Evolutionary conservation across 225 moss, liverwort and hornwort species (phyloP).

Genomic region (Pseudoscleropodium purum): DNA sequence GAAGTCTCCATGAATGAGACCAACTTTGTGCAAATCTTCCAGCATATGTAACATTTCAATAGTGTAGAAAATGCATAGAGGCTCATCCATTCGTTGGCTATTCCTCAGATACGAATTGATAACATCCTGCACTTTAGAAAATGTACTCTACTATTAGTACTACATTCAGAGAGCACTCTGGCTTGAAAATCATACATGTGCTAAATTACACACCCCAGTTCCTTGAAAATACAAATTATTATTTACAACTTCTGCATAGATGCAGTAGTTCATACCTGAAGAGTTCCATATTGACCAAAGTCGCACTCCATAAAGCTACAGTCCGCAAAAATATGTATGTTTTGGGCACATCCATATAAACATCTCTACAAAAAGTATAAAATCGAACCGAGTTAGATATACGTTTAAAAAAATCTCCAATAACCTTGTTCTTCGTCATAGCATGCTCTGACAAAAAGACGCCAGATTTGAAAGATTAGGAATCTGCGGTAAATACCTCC

Average conservation of each 20-base stretch:
- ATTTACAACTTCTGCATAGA: background rate
- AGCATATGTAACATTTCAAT: constrained; percentile 86
- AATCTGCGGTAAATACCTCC: constrained; percentile 33
- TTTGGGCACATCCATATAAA: constrained; percentile 62
- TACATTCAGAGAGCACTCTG: background rate
- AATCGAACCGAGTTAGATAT: background rate
- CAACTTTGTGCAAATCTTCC: constrained; percentile 74
- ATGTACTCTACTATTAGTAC: background rate
- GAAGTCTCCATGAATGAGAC: constrained; percentile 96
- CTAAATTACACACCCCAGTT: background rate
- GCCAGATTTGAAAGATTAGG: background rate
- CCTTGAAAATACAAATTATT: background rate
- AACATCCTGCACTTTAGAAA: constrained; percentile 61
- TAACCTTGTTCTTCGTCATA: background rate
- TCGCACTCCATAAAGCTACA: constrained; percentile 93
- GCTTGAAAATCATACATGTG: background rate
- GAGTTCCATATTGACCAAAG: constrained; percentile 78
- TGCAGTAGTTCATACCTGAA: constrained; percentile 53
- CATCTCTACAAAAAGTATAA: constrained; percentile 42
- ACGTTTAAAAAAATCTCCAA: too few relatives aligned
- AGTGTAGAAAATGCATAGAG: constrained; percentile 79
- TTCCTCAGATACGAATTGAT: constrained; percentile 65
- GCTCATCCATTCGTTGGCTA: constrained; percentile 83
- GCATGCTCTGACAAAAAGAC: background rate
- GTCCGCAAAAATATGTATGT: constrained; percentile 69